phyloP scores from a whole-genome alignment of 2,329 filamentous ascomycete genomes.

The Zymoseptoria ardabiliae region DNA sequence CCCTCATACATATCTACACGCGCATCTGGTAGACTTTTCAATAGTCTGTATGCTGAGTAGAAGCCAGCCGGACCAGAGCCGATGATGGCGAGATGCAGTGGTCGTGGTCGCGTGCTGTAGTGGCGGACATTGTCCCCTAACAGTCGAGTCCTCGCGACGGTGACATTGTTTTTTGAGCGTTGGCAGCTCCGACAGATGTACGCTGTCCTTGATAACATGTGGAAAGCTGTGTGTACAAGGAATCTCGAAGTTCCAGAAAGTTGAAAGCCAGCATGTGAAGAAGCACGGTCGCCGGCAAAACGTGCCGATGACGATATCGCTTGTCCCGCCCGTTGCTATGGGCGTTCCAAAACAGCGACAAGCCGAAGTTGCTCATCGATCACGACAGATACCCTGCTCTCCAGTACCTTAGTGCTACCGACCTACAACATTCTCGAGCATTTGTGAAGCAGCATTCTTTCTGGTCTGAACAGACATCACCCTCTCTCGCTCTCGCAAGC shows the following conservation, averaged over 20 bases:
- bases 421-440: neutral
- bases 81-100: slow-evolving; percentile 74
- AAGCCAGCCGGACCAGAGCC: slow-evolving; percentile 91
- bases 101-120: slow-evolving; percentile 32
- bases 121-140: slow-evolving; percentile 1
- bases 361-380: too few species aligned
- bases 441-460: neutral
- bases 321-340: too few species aligned
- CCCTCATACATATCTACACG: slow-evolving; percentile 94
- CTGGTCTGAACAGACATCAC: neutral
- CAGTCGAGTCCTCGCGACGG: slow-evolving; percentile 6
- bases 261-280: neutral
- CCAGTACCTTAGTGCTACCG: neutral
- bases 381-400: neutral
- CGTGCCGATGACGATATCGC: too few species aligned
- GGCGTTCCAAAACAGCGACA: too few species aligned
- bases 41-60: slow-evolving; percentile 81
- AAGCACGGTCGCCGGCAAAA: neutral
- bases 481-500: neutral
- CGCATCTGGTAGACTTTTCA: slow-evolving; percentile 64
- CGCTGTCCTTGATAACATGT: slow-evolving; percentile 10
- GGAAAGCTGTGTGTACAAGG: neutral
- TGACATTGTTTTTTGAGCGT: slow-evolving; percentile 10
- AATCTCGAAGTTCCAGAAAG: neutral
- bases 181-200: slow-evolving; percentile 17